Evolutionary conservation across 768 basidiomycete species (phyloP), one percentile per base, ranked within the genome.

Genomic region (Suillus discolor): DNA sequence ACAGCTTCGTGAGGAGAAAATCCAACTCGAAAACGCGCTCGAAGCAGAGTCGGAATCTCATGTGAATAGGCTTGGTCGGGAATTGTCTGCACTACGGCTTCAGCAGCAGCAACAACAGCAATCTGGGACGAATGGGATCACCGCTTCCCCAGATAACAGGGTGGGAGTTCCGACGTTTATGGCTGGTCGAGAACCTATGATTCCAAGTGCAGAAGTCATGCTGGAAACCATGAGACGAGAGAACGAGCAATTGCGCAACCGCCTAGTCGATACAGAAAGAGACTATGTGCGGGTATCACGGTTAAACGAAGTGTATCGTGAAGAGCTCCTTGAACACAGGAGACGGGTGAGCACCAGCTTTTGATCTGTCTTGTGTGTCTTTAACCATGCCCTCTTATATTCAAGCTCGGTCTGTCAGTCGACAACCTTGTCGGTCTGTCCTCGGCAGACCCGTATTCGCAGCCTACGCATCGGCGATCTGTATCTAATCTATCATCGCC

Each of bases 11-110:
- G 91, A 93, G 73, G 93, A 95, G 77, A 95, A 95, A 72, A 90
- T 94, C 55, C 86, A 87, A 28, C 81, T 94, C 42, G 93, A 94
- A 75, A 94, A 94, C 72, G 84, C 81, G 2, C 84, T 92, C 42
- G 93, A 95, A 75, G 93, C 92, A 11, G 93, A 94, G 75, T 90
- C 86, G n/a, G 92, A 94, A 77, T 87, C 85, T 20, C 92, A 93
- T 77, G 93, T 94, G 65, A 93, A 93, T 69, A 79, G 86, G 63
- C 80, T 94, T 45, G 86, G 87, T 34, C 80, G 92, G 55, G 91
- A 94, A 74, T 79, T 94, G 39, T 82, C 85, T 25, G 86, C 85
- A 3, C 74, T 94, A 69, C 82, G 90, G 55, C 78, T 85, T 3
- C 85, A 83, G 4, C 89, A 90, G 70, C 84, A 84, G 38, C 81